A percentile compares a stretch with the other conserved stretches of the same genome.
Conservation (phyloP, 2,329 filamentous ascomycete genomes). For the Ceratocystiopsis minuta region DNA sequence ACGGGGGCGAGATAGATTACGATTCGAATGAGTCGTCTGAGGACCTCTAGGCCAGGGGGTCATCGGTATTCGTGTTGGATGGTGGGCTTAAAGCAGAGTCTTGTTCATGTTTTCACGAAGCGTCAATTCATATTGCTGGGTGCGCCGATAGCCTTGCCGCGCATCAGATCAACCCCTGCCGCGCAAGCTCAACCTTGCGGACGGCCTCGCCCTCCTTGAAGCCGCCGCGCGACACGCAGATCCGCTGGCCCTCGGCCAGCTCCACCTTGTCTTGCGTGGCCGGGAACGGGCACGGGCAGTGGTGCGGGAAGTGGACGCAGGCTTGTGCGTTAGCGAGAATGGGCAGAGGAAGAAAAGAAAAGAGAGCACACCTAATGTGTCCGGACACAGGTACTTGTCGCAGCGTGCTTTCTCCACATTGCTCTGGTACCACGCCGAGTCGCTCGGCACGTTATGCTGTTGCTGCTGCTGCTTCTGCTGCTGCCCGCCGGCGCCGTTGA, state of each 20-base stretch:
- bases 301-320: conserved; percentile 91
- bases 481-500: conserved; percentile 41
- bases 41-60: too few species aligned
- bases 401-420: conserved; percentile 48
- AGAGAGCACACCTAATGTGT: conserved; percentile 43
- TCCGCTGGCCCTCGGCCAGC: conserved; percentile 48
- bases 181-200: conserved; percentile 60
- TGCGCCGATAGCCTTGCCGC: too few species aligned
- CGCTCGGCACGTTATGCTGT: conserved; percentile 66
- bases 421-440: conserved; percentile 53
- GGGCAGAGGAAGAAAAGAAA: not conserved
- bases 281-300: conserved; percentile 83
- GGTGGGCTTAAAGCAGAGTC: too few species aligned
- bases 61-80: too few species aligned
- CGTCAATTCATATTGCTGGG: too few species aligned
- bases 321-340: conserved; percentile 23
- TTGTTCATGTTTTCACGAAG: too few species aligned
- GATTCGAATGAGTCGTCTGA: too few species aligned
- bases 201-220: conserved; percentile 54
- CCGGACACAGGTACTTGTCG: conserved; percentile 85
- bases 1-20: too few species aligned
- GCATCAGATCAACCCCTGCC: conserved; percentile 52
- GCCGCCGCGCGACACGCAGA: conserved; percentile 60
- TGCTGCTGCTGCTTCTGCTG: conserved; percentile 41
- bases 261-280: conserved; percentile 63